Percentiles rank a stretch among this genome's conserved stretches.
Conservation (phyloP, 176 grass and related monocot genomes). For the Stipa capillata region DNA sequence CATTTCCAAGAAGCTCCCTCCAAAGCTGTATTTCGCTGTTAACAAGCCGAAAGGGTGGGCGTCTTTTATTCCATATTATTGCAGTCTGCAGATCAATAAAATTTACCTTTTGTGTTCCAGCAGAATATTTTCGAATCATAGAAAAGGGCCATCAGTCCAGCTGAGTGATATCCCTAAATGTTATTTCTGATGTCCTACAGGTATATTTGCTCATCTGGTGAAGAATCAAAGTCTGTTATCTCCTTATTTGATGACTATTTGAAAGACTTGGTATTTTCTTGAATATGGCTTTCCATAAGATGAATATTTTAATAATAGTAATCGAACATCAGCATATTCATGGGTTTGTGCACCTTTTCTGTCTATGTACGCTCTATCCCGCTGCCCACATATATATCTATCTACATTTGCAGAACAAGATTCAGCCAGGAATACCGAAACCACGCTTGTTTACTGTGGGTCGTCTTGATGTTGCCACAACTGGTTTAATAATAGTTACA, state of each 20-base stretch:
- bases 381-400: not conserved
- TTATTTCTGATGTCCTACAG: constrained; percentile 39
- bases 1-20: constrained; percentile 81
- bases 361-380: not conserved
- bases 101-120: not conserved
- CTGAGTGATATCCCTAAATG: not conserved
- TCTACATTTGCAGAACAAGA: constrained; percentile 54
- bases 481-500: constrained; percentile 89
- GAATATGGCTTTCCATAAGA: not conserved
- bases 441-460: constrained; percentile 90
- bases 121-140: not conserved
- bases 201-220: constrained; percentile 81
- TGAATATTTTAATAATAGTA: not conserved
- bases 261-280: constrained; percentile 79
- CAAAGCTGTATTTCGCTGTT: constrained; percentile 80
- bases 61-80: constrained; percentile 9
- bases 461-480: constrained; percentile 91
- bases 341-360: not conserved
- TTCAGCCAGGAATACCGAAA: constrained; percentile 71
- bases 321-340: not conserved
- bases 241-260: constrained; percentile 75
- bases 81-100: not conserved
- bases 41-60: constrained; percentile 95
- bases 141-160: not conserved
- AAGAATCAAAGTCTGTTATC: constrained; percentile 87